These are phyloP conservation scores for Ganoderma sinense DNA, from an alignment of 1,284 basidiomycete genomes.

Conservation along the genomic window DNA sequence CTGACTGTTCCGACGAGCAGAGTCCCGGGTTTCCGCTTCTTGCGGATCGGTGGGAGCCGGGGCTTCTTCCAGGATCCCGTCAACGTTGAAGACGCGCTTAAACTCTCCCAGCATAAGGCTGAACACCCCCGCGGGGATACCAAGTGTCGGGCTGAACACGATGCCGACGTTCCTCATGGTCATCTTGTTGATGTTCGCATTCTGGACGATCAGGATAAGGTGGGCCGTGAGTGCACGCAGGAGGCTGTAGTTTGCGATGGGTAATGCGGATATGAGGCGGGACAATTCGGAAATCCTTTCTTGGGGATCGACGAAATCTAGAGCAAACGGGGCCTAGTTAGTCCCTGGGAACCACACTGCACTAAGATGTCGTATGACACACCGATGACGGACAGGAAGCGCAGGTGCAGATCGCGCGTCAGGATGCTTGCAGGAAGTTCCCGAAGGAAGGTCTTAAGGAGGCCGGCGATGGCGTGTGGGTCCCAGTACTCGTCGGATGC, in stretches of 20 bases:
- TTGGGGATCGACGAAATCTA: slow-evolving; percentile 88
- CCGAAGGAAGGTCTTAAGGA: slow-evolving; percentile 90
- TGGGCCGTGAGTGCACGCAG: slow-evolving; percentile 95
- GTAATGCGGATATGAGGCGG: slow-evolving; percentile 85
- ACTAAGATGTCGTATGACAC: slow-evolving; percentile 41
- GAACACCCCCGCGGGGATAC: slow-evolving; percentile 94
- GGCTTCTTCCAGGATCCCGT: slow-evolving; percentile 46
- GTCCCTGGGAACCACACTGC: slow-evolving; percentile 15
- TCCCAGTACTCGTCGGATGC: slow-evolving; percentile 92
- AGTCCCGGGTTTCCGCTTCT: slow-evolving; percentile 46
- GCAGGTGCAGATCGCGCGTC: slow-evolving; percentile 89
- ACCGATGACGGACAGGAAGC: slow-evolving; percentile 93
- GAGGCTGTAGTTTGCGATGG: slow-evolving; percentile 92
- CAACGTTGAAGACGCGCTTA: slow-evolving; percentile 86
- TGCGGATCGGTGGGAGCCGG: slow-evolving; percentile 37
- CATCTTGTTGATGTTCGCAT: slow-evolving; percentile 96
- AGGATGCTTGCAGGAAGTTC: slow-evolving; percentile 91
- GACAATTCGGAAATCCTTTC: slow-evolving; percentile 91
- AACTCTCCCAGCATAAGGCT: slow-evolving; percentile 93
- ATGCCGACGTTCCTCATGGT: slow-evolving; percentile 98
- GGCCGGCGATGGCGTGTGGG: slow-evolving; percentile 92
- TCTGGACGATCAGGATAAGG: slow-evolving; percentile 94
- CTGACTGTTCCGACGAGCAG: slow-evolving; percentile 72
- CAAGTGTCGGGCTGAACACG: slow-evolving; percentile 95
- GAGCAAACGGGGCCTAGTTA: slow-evolving; percentile 15